These are phyloP conservation scores for Chytriomyces sp. DNA, from an alignment of 192 early-diverging fungal species.

Conservation along the genomic window DNA sequence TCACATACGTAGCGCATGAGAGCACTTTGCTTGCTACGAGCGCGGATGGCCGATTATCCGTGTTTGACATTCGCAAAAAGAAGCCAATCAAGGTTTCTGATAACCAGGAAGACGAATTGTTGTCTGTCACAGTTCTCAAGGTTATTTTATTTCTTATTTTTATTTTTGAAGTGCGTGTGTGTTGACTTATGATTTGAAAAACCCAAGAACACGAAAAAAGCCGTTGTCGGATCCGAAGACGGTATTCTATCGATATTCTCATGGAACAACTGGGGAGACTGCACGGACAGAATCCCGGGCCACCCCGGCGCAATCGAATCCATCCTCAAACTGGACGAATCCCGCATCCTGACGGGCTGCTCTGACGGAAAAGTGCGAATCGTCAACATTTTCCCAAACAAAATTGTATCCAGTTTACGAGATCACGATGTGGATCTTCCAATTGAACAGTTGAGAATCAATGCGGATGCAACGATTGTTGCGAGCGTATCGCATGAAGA, in stretches of 20 bases:
- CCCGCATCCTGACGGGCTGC: slow-evolving; percentile 85
- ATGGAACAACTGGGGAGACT: slow-evolving; percentile 92
- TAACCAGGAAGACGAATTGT: slow-evolving; percentile 93
- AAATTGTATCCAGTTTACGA: slow-evolving; percentile 85
- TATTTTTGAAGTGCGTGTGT: too few species aligned
- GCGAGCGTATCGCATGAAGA: slow-evolving; percentile 88
- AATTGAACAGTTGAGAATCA: slow-evolving; percentile 79
- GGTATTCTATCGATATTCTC: slow-evolving; percentile 88
- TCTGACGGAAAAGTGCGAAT: slow-evolving; percentile 88
- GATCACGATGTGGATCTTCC: slow-evolving; percentile 85
- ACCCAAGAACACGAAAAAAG: slow-evolving; percentile 76
- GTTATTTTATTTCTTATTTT: slow-evolving; percentile 37
- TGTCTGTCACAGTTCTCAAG: slow-evolving; percentile 78
- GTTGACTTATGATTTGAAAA: slow-evolving; percentile 14
- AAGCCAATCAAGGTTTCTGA: slow-evolving; percentile 86
- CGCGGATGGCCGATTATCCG: slow-evolving; percentile 89
- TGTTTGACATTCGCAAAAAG: slow-evolving; percentile 89
- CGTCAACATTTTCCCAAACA: slow-evolving; percentile 89
- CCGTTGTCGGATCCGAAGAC: slow-evolving; percentile 87
- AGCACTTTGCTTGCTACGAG: slow-evolving; percentile 83
- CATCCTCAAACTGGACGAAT: slow-evolving; percentile 82
- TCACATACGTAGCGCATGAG: slow-evolving; percentile 71
- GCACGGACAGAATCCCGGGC: slow-evolving; percentile 90
- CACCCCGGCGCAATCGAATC: slow-evolving; percentile 92
- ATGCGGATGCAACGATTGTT: slow-evolving; percentile 74